Base-by-base conservation (phyloP, 1,284 basidiomycete genomes). In the Trichosporon coremiiforme region DNA sequence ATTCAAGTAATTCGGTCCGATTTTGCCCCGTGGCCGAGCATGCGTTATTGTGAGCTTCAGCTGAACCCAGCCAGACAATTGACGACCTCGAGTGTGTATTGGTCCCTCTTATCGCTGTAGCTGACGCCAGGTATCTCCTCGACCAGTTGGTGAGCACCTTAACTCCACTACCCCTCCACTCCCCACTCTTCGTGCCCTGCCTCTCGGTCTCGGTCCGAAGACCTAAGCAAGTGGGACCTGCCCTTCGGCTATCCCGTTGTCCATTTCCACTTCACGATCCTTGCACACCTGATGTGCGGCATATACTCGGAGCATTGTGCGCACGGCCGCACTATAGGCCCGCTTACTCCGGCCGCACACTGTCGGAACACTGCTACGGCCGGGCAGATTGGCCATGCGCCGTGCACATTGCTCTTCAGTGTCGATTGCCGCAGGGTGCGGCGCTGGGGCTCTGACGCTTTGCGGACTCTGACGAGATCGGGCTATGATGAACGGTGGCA, bases 131-230 rank as follows among this genome's bases (percentile, higher is more conserved):
- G 65, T 82, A 77, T 50, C 76, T 82, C 8, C 77, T 82, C n/a
- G 80, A 81, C 68, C 80, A 82, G 68, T 66, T 82, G 20, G 80
- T 79, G 47, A 68, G 73, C 67, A 45, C 57, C 57, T 4, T 62
- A n/a, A n/a, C n/a, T n/a, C n/a, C n/a, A n/a, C n/a, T n/a, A n/a
- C n/a, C 4, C 31, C 41, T 45, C 41, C 41, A 5, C 41, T 45
- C 41, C n/a, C 41, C 41, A 45, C 41, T n/a, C 41, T 4, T 45
- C n/a, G n/a, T n/a, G n/a, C n/a, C n/a, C n/a, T n/a, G n/a, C 15
- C 33, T 33, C 33, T 33, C n/a, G n/a, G n/a, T n/a, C n/a, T n/a
- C 8, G 33, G 8, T 8, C 38, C 12, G 33, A 33, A 7, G 36
- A 38, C 36, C 6, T 17, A 17, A 1, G 15, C 41, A 17, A 45